Conservation (phyloP, 306 rosid genomes). For the Carpinus viminea region DNA sequence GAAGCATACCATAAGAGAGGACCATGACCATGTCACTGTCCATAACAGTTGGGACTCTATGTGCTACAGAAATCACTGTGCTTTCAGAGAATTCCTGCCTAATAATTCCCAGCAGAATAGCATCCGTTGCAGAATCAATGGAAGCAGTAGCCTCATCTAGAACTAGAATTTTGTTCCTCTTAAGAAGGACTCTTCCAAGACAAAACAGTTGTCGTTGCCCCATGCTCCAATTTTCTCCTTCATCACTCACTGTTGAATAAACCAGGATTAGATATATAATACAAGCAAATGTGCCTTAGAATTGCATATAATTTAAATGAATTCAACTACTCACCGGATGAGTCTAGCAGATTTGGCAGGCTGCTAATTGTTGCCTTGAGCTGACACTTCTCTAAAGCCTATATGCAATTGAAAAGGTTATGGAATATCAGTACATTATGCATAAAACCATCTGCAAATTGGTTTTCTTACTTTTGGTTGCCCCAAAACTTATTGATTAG, state of each 20-base stretch:
- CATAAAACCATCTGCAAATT: not conserved
- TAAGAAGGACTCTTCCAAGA: constrained; percentile 77
- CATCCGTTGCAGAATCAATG: constrained; percentile 75
- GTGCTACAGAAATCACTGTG: constrained; percentile 70
- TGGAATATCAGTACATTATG: not conserved
- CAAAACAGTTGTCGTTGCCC: constrained; percentile 73
- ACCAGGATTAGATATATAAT: not conserved
- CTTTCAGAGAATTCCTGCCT: constrained; percentile 64
- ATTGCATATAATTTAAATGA: not conserved
- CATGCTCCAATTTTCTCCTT: constrained; percentile 74
- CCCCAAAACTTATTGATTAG: too few relatives aligned
- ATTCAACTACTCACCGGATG: constrained; percentile 50
- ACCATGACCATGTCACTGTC: constrained; percentile 82
- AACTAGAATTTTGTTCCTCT: constrained; percentile 66
- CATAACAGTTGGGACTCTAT: constrained; percentile 79
- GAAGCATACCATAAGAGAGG: constrained; percentile 58
- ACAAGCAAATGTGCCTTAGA: not conserved
- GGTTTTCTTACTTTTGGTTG: not conserved
- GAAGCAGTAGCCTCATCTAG: constrained; percentile 88
- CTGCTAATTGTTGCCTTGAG: constrained; percentile 56
- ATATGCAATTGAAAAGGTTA: not conserved
- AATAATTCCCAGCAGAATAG: constrained; percentile 56
- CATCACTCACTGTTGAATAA: constrained; percentile 51
- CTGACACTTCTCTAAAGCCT: constrained; percentile 82
- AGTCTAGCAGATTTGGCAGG: constrained; percentile 62